These are phyloP conservation scores for Pichia sp. DNA, from an alignment of 1,139 yeast genomes.

Conservation along the genomic window DNA sequence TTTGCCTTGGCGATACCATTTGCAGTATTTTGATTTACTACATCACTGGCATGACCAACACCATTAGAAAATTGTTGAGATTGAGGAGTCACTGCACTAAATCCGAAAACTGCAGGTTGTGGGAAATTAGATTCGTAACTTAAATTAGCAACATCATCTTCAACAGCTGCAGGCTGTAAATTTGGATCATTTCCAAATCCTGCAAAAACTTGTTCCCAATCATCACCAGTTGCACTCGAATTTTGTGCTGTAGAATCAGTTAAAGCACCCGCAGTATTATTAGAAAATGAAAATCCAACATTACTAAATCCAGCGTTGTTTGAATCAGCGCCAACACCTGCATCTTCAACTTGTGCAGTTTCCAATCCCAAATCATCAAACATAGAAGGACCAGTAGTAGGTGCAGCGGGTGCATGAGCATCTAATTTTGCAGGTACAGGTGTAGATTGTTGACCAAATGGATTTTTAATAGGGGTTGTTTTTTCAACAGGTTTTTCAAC, in stretches of 20 bases:
- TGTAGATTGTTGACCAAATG: conserved; percentile 22
- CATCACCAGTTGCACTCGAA: conserved; percentile 41
- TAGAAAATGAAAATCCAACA: conserved; percentile 24
- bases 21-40: not conserved
- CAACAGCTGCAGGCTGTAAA: conserved; percentile 16
- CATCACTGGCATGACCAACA: no score
- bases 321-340: conserved; percentile 27
- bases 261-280: not conserved
- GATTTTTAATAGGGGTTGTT: conserved; percentile 26
- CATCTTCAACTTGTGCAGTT: conserved; percentile 44
- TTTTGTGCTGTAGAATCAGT: conserved; percentile 8
- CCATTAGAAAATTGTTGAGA: no score
- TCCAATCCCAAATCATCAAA: conserved; percentile 50
- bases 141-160: conserved; percentile 6
- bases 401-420: conserved; percentile 7
- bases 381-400: conserved; percentile 28
- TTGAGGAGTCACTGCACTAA: conserved; percentile 4
- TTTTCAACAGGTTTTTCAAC: not conserved
- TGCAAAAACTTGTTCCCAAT: conserved; percentile 92
- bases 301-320: conserved; percentile 18
- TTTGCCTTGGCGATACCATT: conserved; percentile 4
- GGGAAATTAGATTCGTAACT: conserved; percentile 9
- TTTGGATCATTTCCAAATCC: conserved; percentile 65
- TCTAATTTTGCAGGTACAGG: not conserved
- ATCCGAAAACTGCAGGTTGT: conserved; percentile 9